Evolutionary conservation across 1,284 basidiomycete genomes (phyloP).

Genomic region (Ceraceosorus guamensis): DNA sequence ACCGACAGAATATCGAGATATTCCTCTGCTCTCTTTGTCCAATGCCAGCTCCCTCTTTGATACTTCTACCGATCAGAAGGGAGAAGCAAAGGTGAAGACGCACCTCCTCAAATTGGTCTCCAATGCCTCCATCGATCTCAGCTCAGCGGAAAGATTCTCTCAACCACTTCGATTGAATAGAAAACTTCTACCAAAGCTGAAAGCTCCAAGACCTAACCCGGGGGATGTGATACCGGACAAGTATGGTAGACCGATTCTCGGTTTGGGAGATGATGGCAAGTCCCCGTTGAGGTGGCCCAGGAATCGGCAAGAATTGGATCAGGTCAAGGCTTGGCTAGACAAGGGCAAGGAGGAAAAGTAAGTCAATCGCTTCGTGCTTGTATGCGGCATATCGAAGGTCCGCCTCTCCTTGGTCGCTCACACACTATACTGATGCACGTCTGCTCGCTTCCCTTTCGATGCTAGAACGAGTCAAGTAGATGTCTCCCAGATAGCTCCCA

Average conservation of each 20-base stretch:
- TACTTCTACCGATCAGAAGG: conserved; percentile 29
- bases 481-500: conserved; percentile 26
- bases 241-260: conserved; percentile 37
- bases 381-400: no score
- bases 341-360: conserved; percentile 1
- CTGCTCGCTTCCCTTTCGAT: no score
- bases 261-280: conserved; percentile 13
- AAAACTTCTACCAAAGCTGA: conserved; percentile 44
- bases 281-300: conserved; percentile 9
- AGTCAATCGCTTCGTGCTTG: no score
- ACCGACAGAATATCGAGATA: conserved; percentile 41
- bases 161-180: conserved; percentile 46
- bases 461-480: conserved; percentile 5
- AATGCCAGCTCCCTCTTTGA: conserved; percentile 8
- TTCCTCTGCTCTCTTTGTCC: conserved; percentile 39
- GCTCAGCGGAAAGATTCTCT: conserved; percentile 33
- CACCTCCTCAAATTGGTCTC: conserved; percentile 46
- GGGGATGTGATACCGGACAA: conserved; percentile 39
- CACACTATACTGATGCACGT: neutral
- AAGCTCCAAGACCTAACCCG: conserved; percentile 31
- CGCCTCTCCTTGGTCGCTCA: neutral
- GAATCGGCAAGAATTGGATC: conserved; percentile 7
- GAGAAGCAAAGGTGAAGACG: conserved; percentile 15
- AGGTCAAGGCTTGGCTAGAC: neutral
- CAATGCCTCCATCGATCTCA: conserved; percentile 39